Evolutionary conservation across 2,329 filamentous ascomycete genomes (phyloP), one percentile per base, ranked within the genome.

Genomic region (Nemania diffusa): DNA sequence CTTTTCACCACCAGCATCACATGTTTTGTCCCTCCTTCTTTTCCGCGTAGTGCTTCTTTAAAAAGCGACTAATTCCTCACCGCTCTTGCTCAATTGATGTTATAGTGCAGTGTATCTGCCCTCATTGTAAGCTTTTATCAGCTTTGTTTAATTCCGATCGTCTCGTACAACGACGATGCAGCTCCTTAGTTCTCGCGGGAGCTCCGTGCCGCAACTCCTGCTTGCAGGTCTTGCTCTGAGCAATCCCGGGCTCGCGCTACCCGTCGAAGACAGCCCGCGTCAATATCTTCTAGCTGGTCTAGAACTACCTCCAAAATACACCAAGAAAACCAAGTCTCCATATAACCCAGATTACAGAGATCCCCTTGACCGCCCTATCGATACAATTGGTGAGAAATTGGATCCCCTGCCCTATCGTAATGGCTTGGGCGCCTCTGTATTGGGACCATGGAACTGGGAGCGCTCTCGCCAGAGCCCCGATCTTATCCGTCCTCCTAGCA

Each of bases 401-500:
- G 85, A 91, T 70, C 90, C 91, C 27, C 79, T 90, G 61, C 91
- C 91, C 0, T 89, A 82, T 76, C 84, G 88, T 37, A 90, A 90
- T 74, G 89, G 89, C 26, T 75, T 87, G 26, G 91, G 91, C 24
- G 84, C 89, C 17, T 88, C 85, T 9, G 87, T 93, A 15, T 80
- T 92, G 24, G 91, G 91, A 0, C 91, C 91, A 0, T 88, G 89
- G 78, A 94, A 93, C 77, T 83, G 81, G 66, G 87, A 87, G 57
- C 88, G 91, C 24, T 88, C 91, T 60, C 84, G 88, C 52, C 88
- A 93, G 80, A 91, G 88, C 76, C 91, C 91, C 0, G 91, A 93
- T 77, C 80, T 92, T 50, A 83, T 93, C 46, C 86, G 91, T 22
- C 91, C 91, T 20, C 91, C 91, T 0, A 89, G 87, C 75, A 93